These are phyloP conservation scores for Tardiomyces digboiensis DNA, from an alignment of 1,139 yeast genomes.

Conservation along the genomic window DNA sequence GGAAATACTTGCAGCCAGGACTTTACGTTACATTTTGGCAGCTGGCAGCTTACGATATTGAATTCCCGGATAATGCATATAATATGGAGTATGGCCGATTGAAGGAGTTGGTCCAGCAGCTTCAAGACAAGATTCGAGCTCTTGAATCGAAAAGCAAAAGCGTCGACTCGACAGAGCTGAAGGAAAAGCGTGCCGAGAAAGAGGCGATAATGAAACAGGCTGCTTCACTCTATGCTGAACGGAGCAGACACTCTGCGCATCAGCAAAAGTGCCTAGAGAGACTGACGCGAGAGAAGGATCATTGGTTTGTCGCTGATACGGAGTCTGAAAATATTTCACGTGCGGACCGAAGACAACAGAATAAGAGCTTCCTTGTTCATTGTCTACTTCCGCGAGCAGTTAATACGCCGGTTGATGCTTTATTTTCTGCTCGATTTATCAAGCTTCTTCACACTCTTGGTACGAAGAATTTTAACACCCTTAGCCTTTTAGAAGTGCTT, in stretches of 20 bases:
- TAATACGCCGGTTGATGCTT: conserved; percentile 78
- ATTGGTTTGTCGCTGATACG: conserved; percentile 25
- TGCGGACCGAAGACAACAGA: not conserved
- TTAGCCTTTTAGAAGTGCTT: conserved; percentile 38
- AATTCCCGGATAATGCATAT: conserved; percentile 45
- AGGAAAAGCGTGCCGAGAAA: conserved; percentile 10
- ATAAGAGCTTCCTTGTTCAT: conserved; percentile 36
- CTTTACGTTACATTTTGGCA: conserved; percentile 67
- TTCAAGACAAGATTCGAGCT: conserved; percentile 4
- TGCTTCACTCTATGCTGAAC: conserved; percentile 18
- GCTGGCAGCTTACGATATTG: conserved; percentile 63
- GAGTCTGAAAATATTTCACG: not conserved
- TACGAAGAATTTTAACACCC: conserved; percentile 36
- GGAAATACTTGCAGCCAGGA: conserved; percentile 31
- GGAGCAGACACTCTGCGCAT: conserved; percentile 26
- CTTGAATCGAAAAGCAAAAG: conserved; percentile 1
- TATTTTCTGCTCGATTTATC: not conserved
- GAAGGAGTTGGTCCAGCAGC: not conserved
- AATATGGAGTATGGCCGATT: conserved; percentile 28
- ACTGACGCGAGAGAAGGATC: conserved; percentile 23
- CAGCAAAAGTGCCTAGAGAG: conserved; percentile 22
- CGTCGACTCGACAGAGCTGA: conserved; percentile 1
- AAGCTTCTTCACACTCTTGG: conserved; percentile 32
- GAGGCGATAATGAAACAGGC: conserved; percentile 14
- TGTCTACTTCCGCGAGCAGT: conserved; percentile 71